Evolutionary conservation across 306 rosid genomes (phyloP).

Genomic region (Lotus japonicus): DNA sequence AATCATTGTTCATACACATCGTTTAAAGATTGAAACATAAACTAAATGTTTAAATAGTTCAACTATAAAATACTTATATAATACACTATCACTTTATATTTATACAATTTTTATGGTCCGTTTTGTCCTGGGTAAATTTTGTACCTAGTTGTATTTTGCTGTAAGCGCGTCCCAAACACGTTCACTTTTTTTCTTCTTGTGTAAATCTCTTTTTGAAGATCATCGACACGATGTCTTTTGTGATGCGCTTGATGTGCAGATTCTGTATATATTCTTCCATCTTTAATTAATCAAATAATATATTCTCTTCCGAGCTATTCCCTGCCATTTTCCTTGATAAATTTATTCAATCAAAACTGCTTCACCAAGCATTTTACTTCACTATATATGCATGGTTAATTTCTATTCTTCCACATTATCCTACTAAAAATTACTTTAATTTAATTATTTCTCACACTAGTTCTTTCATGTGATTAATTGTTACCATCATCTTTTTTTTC

Average conservation of each 20-base stretch:
- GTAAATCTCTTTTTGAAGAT: background rate
- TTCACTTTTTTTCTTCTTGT: background rate
- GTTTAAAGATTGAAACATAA: too few species aligned
- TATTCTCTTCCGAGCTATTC: background rate
- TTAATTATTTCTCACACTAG: too few species aligned
- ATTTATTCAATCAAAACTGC: background rate
- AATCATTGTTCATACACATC: too few species aligned
- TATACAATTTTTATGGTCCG: too few species aligned
- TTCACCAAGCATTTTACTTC: background rate
- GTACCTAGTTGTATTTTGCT: background rate
- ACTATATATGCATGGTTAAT: background rate
- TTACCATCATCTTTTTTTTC: too few species aligned
- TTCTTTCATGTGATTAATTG: too few species aligned
- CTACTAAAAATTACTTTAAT: too few species aligned
- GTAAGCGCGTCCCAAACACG: conserved; percentile 26
- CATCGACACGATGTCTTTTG: conserved; percentile 9
- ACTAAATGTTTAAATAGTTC: too few species aligned
- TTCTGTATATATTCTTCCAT: conserved; percentile 14
- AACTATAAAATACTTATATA: too few species aligned
- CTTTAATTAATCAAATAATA: too few species aligned
- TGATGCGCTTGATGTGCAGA: background rate
- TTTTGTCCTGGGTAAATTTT: conserved; percentile 16
- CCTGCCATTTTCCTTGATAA: background rate
- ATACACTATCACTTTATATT: too few species aligned
- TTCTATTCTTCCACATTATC: background rate